Percentiles rank a stretch among this genome's conserved stretches.
These are phyloP conservation scores for Tricholoma bakamatsutake DNA, from an alignment of 768 basidiomycete species.

Conservation along the genomic window DNA sequence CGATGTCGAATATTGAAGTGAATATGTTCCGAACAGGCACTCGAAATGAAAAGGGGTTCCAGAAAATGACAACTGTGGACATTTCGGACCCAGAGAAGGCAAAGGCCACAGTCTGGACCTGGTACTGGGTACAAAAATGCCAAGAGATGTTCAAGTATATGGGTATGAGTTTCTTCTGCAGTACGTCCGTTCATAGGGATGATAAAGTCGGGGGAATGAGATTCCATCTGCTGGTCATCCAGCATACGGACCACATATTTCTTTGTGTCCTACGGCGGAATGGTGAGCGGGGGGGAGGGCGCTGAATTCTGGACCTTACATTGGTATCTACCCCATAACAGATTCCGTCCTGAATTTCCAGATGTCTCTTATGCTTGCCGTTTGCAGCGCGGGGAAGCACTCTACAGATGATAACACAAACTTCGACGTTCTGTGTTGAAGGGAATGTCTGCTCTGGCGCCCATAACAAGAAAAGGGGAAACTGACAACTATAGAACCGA, in stretches of 20 bases:
- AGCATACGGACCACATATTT: neutral
- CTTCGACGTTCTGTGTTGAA: neutral
- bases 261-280: neutral
- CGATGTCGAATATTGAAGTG: constrained; percentile 1
- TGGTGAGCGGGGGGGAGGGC: neutral
- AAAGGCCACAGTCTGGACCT: neutral
- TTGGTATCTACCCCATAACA: neutral
- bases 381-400: neutral
- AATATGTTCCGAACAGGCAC: neutral
- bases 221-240: neutral
- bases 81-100: neutral
- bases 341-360: neutral
- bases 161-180: neutral
- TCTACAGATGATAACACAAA: neutral
- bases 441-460: neutral
- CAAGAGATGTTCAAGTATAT: neutral
- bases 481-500: neutral
- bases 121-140: neutral
- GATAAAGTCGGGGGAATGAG: constrained; percentile 1
- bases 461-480: neutral
- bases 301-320: neutral
- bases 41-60: neutral
- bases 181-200: neutral
- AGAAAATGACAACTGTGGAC: neutral
- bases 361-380: neutral